Evolutionary conservation across 768 basidiomycete genomes (phyloP).

Genomic region (Tulasnella sp.): DNA sequence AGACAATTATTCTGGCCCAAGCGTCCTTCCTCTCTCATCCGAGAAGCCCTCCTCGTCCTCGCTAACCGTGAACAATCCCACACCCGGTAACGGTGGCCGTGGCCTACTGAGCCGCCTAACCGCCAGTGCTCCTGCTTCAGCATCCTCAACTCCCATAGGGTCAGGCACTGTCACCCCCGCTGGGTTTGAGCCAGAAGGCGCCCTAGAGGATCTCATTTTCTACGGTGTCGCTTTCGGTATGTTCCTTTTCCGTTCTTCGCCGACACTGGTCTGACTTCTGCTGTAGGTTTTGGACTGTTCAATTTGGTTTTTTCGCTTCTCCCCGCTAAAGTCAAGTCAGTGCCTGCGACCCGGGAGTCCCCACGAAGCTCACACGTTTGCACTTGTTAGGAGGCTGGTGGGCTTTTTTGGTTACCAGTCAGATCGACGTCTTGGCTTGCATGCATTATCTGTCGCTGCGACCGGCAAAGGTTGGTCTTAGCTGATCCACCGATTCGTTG

Average conservation of each 20-base stretch:
- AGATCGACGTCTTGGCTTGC: conserved; percentile 63
- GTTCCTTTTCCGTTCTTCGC: not conserved
- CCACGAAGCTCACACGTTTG: not conserved
- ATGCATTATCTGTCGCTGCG: conserved; percentile 65
- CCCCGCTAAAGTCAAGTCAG: conserved; percentile 63
- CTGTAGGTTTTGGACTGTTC: conserved; percentile 60
- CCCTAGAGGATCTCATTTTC: conserved; percentile 67
- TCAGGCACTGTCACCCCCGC: conserved; percentile 19
- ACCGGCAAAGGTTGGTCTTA: conserved; percentile 41
- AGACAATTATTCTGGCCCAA: conserved; percentile 24
- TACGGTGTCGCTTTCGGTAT: conserved; percentile 74
- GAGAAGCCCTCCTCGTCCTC: conserved; percentile 10
- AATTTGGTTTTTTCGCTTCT: conserved; percentile 75
- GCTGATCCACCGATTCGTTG: not conserved
- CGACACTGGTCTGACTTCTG: not conserved
- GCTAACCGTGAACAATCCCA: not conserved
- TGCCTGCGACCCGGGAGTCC: not conserved
- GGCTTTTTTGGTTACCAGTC: conserved; percentile 75
- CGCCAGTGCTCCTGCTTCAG: conserved; percentile 30
- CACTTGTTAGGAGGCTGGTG: conserved; percentile 54
- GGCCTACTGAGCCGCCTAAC: conserved; percentile 37
- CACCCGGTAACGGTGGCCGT: not conserved
- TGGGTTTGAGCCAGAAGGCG: conserved; percentile 44
- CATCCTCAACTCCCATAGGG: conserved; percentile 32
- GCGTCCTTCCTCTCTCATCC: conserved; percentile 2